Conservation (phyloP, 768 basidiomycete genomes). For the Trametes coccinea region DNA sequence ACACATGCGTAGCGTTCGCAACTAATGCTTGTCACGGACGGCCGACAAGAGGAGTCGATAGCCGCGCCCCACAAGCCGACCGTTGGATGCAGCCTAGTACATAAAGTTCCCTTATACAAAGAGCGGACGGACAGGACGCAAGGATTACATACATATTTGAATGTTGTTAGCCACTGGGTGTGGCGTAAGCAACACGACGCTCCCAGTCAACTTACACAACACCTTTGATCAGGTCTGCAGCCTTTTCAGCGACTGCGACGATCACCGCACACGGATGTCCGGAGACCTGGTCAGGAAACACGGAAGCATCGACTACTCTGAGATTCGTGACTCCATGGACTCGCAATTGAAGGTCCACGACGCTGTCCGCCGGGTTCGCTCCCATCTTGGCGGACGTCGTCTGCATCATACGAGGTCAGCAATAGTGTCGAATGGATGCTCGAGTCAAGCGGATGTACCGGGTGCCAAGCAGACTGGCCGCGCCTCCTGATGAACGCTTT, state of each 20-base stretch:
- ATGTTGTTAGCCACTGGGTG: no score
- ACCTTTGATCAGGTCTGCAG: slow-evolving; percentile 24
- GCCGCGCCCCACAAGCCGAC: no score
- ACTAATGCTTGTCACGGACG: no score
- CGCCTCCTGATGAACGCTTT: slow-evolving; percentile 1
- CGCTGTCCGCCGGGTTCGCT: slow-evolving; percentile 31
- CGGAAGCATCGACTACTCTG: slow-evolving; percentile 31
- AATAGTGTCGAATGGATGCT: background rate
- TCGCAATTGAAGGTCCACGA: slow-evolving; percentile 41
- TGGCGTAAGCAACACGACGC: no score
- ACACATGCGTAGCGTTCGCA: no score
- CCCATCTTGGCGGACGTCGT: slow-evolving; percentile 41
- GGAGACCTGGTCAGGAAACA: slow-evolving; percentile 17
- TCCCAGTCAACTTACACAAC: no score
- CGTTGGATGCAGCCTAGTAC: no score
- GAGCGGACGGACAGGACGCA: no score
- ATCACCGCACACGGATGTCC: slow-evolving; percentile 18
- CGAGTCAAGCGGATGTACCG: slow-evolving; percentile 26
- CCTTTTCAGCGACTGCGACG: slow-evolving; percentile 21
- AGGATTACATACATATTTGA: no score
- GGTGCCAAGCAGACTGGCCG: slow-evolving; percentile 19
- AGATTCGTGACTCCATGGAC: slow-evolving; percentile 46
- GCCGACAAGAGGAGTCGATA: no score
- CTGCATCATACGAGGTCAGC: background rate
- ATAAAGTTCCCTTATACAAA: no score